Conservation (phyloP, 2,329 filamentous ascomycete species). For the Periconia digitata region DNA sequence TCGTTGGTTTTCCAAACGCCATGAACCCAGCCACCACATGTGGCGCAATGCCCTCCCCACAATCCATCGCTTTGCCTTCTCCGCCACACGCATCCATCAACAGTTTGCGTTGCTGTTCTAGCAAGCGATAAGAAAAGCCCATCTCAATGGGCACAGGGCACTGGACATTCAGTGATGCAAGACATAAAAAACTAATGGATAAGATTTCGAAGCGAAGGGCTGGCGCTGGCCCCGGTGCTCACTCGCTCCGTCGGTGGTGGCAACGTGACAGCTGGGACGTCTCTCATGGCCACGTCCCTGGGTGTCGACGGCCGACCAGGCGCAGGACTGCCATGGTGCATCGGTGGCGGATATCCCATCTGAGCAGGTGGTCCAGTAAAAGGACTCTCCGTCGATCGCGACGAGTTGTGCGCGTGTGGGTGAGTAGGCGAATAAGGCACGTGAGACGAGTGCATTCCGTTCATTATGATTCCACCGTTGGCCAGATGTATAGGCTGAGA, state of each 20-base stretch:
- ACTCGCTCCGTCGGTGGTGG: conserved; percentile 31
- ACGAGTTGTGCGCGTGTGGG: conserved; percentile 33
- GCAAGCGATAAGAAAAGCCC: not conserved
- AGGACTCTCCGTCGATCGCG: conserved; percentile 40
- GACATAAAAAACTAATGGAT: conserved; percentile 40
- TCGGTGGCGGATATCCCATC: conserved; percentile 24
- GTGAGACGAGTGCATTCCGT: conserved; percentile 43
- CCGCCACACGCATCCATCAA: not conserved
- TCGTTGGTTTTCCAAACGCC: not conserved
- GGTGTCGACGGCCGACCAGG: conserved; percentile 38
- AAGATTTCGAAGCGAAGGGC: conserved; percentile 51
- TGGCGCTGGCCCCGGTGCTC: conserved; percentile 48
- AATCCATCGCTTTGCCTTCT: not conserved
- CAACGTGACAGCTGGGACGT: conserved; percentile 25
- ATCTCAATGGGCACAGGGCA: not conserved
- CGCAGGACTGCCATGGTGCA: conserved; percentile 36
- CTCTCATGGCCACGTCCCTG: conserved; percentile 38
- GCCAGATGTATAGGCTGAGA: conserved; percentile 36
- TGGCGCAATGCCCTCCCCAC: not conserved
- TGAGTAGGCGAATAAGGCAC: conserved; percentile 41
- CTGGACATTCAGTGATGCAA: not conserved
- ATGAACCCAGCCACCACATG: not conserved
- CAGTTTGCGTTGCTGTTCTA: no score
- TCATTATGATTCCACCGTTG: conserved; percentile 34
- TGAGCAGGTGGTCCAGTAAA: conserved; percentile 33